Conservation (phyloP, 106 monocot genomes). For the Vanilla planifolia region DNA sequence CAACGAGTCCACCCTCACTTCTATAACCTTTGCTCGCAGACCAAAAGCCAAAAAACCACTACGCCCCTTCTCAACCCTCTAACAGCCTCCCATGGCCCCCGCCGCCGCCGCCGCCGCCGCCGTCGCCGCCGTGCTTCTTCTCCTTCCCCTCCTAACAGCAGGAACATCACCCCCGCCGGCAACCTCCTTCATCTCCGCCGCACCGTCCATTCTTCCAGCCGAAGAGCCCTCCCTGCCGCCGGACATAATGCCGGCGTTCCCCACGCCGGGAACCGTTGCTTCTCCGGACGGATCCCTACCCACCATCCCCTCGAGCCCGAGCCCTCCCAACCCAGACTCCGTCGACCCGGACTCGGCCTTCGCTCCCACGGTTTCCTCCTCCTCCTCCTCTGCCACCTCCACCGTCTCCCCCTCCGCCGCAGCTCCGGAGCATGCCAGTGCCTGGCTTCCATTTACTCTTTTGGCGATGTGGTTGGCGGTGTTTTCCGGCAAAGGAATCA, state of each 20-base stretch:
- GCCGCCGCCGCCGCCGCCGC: neutral
- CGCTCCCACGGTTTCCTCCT: constrained; percentile 19
- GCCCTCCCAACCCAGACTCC: constrained; percentile 47
- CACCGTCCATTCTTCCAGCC: constrained; percentile 21
- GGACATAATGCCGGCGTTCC: constrained; percentile 36
- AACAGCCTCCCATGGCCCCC: neutral
- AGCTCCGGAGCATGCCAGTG: neutral
- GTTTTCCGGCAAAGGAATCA: too few species aligned
- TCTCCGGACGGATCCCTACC: constrained; percentile 19
- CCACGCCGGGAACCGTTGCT: constrained; percentile 13
- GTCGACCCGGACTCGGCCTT: constrained; percentile 25
- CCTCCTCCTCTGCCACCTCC: constrained; percentile 8
- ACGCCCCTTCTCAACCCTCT: too few species aligned
- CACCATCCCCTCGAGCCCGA: constrained; percentile 45
- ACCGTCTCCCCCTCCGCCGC: neutral
- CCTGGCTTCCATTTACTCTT: neutral
- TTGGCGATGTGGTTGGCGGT: constrained; percentile 1
- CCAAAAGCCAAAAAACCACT: too few species aligned
- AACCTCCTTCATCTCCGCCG: constrained; percentile 26
- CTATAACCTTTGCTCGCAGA: too few species aligned
- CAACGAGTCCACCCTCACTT: too few species aligned
- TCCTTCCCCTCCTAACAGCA: neutral
- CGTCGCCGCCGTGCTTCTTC: neutral
- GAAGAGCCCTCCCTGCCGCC: constrained; percentile 27
- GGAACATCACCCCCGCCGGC: neutral